These are phyloP conservation scores for Cetraspora pellucida DNA, from an alignment of 192 early-diverging fungal species.

Conservation along the genomic window DNA sequence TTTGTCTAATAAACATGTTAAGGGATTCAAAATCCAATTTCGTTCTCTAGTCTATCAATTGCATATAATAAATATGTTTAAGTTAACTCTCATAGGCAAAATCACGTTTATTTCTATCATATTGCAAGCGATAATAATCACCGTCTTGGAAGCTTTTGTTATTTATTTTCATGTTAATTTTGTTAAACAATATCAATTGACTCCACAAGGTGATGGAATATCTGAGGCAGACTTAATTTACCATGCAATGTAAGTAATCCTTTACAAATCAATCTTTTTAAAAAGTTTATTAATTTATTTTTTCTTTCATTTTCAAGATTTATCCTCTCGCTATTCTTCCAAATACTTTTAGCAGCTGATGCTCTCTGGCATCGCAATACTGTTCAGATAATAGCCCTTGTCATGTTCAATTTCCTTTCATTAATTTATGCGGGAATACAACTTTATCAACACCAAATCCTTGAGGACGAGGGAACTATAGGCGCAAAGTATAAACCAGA, in stretches of 20 bases:
- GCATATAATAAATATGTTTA: background rate
- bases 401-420: slow-evolving; percentile 67
- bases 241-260: slow-evolving; percentile 29
- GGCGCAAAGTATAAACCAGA: background rate
- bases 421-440: slow-evolving; percentile 76
- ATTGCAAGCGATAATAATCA: slow-evolving; percentile 8
- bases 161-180: slow-evolving; percentile 25
- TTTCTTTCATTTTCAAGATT: slow-evolving; percentile 14
- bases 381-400: slow-evolving; percentile 80
- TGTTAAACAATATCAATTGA: background rate
- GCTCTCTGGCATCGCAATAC: slow-evolving; percentile 58
- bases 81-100: slow-evolving; percentile 11
- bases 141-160: slow-evolving; percentile 19
- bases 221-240: slow-evolving; percentile 32
- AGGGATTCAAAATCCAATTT: too few relatives aligned
- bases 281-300: background rate
- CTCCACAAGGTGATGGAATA: slow-evolving; percentile 14
- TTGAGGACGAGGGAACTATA: slow-evolving; percentile 19
- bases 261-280: background rate
- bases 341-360: slow-evolving; percentile 6
- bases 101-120: background rate
- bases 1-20: too few relatives aligned
- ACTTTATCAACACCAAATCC: slow-evolving; percentile 40
- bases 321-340: slow-evolving; percentile 7
- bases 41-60: too few relatives aligned